Conservation (phyloP, 2,329 filamentous ascomycete genomes). For the Macroventuria anomochaeta region DNA sequence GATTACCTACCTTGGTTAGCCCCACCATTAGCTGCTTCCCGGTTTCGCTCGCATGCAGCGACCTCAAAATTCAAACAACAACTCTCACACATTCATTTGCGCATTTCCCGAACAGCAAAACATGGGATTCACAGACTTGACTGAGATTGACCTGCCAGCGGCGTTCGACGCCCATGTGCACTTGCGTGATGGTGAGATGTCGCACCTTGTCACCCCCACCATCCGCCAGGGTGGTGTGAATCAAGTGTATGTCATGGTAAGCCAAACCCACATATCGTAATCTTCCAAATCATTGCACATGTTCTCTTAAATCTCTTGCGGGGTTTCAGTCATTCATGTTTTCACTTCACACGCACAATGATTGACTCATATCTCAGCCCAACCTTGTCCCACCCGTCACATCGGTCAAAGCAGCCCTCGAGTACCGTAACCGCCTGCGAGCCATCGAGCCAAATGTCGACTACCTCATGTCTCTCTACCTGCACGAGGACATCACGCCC, state of each 20-base stretch:
- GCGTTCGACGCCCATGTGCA: constrained; percentile 61
- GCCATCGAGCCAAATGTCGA: constrained; percentile 57
- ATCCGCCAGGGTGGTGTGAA: constrained; percentile 60
- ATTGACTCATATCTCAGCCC: constrained; percentile 44
- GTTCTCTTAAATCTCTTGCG: too few relatives aligned
- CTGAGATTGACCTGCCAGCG: constrained; percentile 56
- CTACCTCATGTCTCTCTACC: constrained; percentile 60
- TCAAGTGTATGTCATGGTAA: constrained; percentile 62
- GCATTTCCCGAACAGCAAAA: neutral
- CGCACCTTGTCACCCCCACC: constrained; percentile 58
- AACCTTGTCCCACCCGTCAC: constrained; percentile 60
- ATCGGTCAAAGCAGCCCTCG: constrained; percentile 55
- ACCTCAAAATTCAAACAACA: constrained; percentile 23
- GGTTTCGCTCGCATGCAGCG: constrained; percentile 17
- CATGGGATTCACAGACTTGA: constrained; percentile 51
- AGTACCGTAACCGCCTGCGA: constrained; percentile 54
- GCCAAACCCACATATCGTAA: too few relatives aligned
- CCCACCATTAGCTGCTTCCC: constrained; percentile 11
- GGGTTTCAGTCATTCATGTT: too few relatives aligned
- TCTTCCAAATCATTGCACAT: too few relatives aligned
- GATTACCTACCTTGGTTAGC: constrained; percentile 5
- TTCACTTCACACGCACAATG: neutral
- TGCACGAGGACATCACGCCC: constrained; percentile 57
- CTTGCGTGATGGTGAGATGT: constrained; percentile 60
- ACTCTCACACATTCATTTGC: neutral